phyloP scores from a whole-genome alignment of 225 moss, liverwort and hornwort genomes.

The Asterella californica region DNA sequence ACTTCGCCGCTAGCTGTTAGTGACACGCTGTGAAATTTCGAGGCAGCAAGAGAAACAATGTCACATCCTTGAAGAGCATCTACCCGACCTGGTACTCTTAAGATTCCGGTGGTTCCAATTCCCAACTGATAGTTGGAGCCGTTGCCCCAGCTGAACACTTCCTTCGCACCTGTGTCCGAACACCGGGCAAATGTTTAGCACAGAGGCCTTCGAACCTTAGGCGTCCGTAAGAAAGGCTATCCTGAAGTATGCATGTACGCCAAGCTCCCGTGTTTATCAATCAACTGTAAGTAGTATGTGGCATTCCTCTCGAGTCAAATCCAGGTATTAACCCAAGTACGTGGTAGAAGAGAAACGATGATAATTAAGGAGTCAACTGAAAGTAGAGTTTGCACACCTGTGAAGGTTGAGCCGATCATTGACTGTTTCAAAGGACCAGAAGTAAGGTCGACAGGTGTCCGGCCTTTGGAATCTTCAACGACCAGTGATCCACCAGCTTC shows the following conservation, averaged over 20 bases:
- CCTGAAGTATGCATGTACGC: not conserved
- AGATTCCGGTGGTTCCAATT: constrained; percentile 78
- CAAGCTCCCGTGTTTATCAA: too few relatives aligned
- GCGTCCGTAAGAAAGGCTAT: not conserved
- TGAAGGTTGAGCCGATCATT: constrained; percentile 50
- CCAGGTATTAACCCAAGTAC: not conserved
- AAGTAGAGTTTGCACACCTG: constrained; percentile 43
- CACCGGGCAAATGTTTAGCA: not conserved
- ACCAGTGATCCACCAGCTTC: constrained; percentile 80
- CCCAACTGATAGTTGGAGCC: constrained; percentile 97
- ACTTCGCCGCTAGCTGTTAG: constrained; percentile 77
- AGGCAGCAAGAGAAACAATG: constrained; percentile 69
- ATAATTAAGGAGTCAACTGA: not conserved
- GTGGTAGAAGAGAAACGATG: not conserved
- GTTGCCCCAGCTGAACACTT: constrained; percentile 99
- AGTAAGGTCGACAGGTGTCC: constrained; percentile 79
- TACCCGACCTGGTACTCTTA: constrained; percentile 79
- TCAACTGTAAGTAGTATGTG: too few relatives aligned
- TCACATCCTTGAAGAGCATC: constrained; percentile 79
- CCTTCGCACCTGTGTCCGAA: constrained; percentile 58
- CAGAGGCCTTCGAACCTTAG: not conserved
- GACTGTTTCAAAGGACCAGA: constrained; percentile 69
- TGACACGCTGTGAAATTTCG: constrained; percentile 95
- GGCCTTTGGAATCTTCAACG: constrained; percentile 81
- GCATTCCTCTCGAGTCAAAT: too few relatives aligned